phyloP scores from a whole-genome alignment of 345 rosid species.

The Salix suchowensis region DNA sequence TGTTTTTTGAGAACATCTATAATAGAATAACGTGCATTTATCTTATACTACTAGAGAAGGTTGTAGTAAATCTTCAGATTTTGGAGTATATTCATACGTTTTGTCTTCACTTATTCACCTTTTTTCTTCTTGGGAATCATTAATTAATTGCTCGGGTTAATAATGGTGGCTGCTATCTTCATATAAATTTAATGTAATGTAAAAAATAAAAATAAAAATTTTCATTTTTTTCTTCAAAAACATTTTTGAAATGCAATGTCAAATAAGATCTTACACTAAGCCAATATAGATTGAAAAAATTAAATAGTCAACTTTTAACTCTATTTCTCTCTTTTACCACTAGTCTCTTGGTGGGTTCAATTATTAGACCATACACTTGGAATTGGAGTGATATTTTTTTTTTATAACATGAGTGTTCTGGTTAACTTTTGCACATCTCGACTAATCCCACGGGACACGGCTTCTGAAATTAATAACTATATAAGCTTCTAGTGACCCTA shows the following conservation, averaged over 20 bases:
- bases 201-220: too few species aligned
- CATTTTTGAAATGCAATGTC: too few species aligned
- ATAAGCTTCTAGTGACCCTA: accelerated
- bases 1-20: accelerated
- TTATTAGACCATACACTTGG: too few species aligned
- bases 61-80: neutral
- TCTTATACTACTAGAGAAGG: neutral
- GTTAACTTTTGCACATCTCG: accelerated
- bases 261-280: too few species aligned
- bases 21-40: neutral
- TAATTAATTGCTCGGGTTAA: neutral
- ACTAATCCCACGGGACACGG: accelerated
- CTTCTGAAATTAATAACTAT: accelerated
- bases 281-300: too few species aligned
- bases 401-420: too few species aligned
- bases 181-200: too few species aligned
- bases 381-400: too few species aligned
- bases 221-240: too few species aligned
- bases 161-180: neutral
- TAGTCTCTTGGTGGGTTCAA: too few species aligned
- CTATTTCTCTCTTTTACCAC: too few species aligned
- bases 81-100: neutral
- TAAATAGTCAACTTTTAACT: too few species aligned
- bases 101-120: neutral
- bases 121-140: neutral